Percentiles rank a stretch among this genome's conserved stretches.
Conservation (phyloP, 352 stramenopile genomes). For the Blastocystis sp. region DNA sequence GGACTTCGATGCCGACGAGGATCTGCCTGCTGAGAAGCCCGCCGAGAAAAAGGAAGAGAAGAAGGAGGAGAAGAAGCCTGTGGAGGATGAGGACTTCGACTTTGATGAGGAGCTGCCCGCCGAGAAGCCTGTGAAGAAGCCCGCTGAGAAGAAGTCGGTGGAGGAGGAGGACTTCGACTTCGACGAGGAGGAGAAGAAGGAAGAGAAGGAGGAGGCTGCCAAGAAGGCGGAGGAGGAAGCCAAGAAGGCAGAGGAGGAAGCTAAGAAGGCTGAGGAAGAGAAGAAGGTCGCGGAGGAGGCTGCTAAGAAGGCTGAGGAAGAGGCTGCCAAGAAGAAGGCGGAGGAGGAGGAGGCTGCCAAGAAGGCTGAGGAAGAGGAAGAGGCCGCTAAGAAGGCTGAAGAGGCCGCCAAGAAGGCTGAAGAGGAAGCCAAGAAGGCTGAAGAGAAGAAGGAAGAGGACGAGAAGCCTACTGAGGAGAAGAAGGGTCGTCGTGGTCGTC, state of each 20-base stretch:
- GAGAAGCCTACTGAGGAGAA: not conserved
- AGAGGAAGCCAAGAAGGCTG: constrained; percentile 51
- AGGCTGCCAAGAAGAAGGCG: not conserved
- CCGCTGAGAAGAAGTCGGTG: not conserved
- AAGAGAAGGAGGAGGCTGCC: not conserved
- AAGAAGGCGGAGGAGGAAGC: constrained; percentile 40
- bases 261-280: constrained; percentile 41
- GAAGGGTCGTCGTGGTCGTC: constrained; percentile 38
- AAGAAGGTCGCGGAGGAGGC: not conserved
- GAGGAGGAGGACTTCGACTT: not conserved
- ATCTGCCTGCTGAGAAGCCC: not conserved
- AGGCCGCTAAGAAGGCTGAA: constrained; percentile 2
- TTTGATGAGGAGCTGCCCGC: not conserved
- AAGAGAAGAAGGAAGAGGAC: constrained; percentile 57
- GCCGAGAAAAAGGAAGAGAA: not conserved
- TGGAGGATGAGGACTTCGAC: not conserved
- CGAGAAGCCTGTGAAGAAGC: constrained; percentile 12
- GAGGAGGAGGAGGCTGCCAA: constrained; percentile 8
- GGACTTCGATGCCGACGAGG: not conserved
- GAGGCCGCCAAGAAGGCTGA: constrained; percentile 20
- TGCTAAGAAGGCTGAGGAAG: constrained; percentile 24
- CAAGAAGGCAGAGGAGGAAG: constrained; percentile 11
- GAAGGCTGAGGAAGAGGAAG: constrained; percentile 26
- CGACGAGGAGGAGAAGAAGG: constrained; percentile 42
- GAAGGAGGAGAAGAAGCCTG: constrained; percentile 36